Evolutionary conservation across 1,139 yeast genomes (phyloP).

Genomic region (Pichia sp.): DNA sequence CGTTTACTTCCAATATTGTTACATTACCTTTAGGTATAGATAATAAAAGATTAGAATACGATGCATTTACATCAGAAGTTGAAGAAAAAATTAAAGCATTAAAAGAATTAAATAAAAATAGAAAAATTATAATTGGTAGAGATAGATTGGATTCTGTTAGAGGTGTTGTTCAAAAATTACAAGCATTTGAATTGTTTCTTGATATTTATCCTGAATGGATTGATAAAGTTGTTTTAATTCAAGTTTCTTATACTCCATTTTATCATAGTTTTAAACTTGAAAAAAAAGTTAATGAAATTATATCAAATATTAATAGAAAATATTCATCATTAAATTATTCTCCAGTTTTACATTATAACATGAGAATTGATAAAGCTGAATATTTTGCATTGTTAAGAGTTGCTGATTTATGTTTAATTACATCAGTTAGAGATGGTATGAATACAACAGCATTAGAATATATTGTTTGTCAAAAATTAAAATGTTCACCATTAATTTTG

Average conservation of each 20-base stretch:
- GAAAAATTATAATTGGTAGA: conserved; percentile 76
- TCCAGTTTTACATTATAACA: conserved; percentile 88
- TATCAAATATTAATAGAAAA: conserved; percentile 71
- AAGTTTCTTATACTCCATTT: conserved; percentile 79
- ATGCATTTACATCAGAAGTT: conserved; percentile 37
- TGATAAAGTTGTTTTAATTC: conserved; percentile 80
- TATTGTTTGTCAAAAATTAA: conserved; percentile 76
- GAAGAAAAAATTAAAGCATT: conserved; percentile 45
- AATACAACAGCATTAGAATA: conserved; percentile 91
- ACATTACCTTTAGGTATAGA: conserved; percentile 87
- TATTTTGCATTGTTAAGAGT: conserved; percentile 81
- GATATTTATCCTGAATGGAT: conserved; percentile 91
- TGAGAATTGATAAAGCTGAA: conserved; percentile 83
- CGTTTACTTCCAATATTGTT: conserved; percentile 65
- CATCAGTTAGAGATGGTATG: conserved; percentile 94
- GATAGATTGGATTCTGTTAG: conserved; percentile 76
- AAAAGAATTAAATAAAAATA: conserved; percentile 61
- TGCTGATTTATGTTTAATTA: conserved; percentile 85
- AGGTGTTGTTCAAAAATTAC: conserved; percentile 76
- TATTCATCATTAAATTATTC: conserved; percentile 75
- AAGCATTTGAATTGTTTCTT: conserved; percentile 76
- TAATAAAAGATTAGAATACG: conserved; percentile 54
- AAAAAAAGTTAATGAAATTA: conserved; percentile 68
- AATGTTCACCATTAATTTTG: conserved; percentile 69
- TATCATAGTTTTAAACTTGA: conserved; percentile 57